Evolutionary conservation across 2,329 filamentous ascomycete genomes (phyloP).

Genomic region (Penicillium sp.): DNA sequence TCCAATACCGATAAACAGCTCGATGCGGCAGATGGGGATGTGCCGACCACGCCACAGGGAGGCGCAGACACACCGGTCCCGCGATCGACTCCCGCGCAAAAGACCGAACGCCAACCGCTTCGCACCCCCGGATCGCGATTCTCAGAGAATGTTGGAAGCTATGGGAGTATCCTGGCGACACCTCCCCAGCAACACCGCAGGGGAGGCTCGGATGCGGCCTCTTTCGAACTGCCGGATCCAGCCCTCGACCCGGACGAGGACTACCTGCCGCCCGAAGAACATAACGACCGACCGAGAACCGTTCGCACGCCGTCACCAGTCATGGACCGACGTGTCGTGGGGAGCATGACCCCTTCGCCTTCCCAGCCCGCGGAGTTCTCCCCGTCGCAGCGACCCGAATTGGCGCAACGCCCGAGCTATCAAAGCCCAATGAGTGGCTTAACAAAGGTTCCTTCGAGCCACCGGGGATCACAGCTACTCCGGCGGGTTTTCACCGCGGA

Average conservation of each 20-base stretch:
- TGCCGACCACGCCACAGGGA: slow-evolving; percentile 15
- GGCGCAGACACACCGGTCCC: slow-evolving; percentile 29
- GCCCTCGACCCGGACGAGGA: slow-evolving; percentile 53
- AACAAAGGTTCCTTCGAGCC: slow-evolving; percentile 28
- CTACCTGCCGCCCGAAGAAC: slow-evolving; percentile 17
- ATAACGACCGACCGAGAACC: slow-evolving; percentile 20
- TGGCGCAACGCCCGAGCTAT: slow-evolving; percentile 6
- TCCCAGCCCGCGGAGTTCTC: slow-evolving; percentile 1
- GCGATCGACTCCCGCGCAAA: slow-evolving; percentile 39
- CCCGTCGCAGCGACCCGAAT: slow-evolving; percentile 9
- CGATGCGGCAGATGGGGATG: slow-evolving; percentile 18
- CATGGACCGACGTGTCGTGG: slow-evolving; percentile 17
- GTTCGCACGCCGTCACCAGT: slow-evolving; percentile 29
- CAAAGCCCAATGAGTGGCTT: slow-evolving; percentile 21
- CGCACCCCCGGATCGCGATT: slow-evolving; percentile 38
- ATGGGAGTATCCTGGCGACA: slow-evolving; percentile 66
- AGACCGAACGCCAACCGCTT: slow-evolving; percentile 41
- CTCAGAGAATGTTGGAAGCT: slow-evolving; percentile 49
- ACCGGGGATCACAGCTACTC: slow-evolving; percentile 35
- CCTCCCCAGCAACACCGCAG: slow-evolving; percentile 42
- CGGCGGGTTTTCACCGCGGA: slow-evolving; percentile 45
- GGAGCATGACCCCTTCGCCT: slow-evolving; percentile 2
- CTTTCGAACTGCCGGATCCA: slow-evolving; percentile 63
- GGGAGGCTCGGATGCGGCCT: slow-evolving; percentile 45
- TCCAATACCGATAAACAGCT: slow-evolving; percentile 23